phyloP scores from a whole-genome alignment of 31 red algal genomes.

The Endocladia muricata region DNA sequence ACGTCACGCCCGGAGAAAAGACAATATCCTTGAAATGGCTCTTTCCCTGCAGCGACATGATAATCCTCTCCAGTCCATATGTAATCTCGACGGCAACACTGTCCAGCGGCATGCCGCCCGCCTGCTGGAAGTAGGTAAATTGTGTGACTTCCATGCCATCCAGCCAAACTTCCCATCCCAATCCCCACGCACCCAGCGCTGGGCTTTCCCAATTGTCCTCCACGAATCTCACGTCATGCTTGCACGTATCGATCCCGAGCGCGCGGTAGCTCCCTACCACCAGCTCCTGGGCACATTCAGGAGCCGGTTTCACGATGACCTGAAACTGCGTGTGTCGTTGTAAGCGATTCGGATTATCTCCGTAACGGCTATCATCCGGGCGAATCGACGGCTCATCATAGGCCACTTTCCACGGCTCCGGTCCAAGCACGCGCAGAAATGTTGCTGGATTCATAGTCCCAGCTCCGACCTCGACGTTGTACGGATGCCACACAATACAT shows the following conservation, averaged over 20 bases:
- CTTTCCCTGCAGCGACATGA: slow-evolving; percentile 83
- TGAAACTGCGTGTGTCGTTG: slow-evolving; percentile 98
- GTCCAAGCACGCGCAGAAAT: slow-evolving; percentile 93
- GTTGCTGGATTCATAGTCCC: slow-evolving; percentile 99
- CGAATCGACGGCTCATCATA: slow-evolving; percentile 97
- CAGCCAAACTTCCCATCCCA: slow-evolving; percentile 98
- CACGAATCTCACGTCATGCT: slow-evolving; percentile 93
- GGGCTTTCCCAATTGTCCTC: slow-evolving; percentile 99
- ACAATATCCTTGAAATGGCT: slow-evolving; percentile 95
- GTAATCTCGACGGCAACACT: slow-evolving; percentile 93
- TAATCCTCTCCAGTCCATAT: slow-evolving; percentile 92
- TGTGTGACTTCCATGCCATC: slow-evolving; percentile 98
- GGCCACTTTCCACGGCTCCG: slow-evolving; percentile 94
- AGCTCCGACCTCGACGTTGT: slow-evolving; percentile 93
- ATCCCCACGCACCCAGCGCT: slow-evolving; percentile 95
- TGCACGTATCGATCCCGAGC: slow-evolving; percentile 84
- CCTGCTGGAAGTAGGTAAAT: slow-evolving; percentile 98
- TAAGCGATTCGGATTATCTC: slow-evolving; percentile 94
- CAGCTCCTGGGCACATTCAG: slow-evolving; percentile 83
- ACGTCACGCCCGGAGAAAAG: slow-evolving; percentile 68
- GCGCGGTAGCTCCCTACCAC: slow-evolving; percentile 87
- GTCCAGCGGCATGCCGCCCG: slow-evolving; percentile 79
- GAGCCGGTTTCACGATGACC: slow-evolving; percentile 94
- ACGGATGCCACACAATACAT: slow-evolving; percentile 92
- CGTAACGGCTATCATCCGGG: slow-evolving; percentile 97